A percentile compares a stretch with the other conserved stretches of the same genome.
phyloP scores from a whole-genome alignment of 495 filamentous ascomycete genomes.

The Cryomyces minteri region DNA sequence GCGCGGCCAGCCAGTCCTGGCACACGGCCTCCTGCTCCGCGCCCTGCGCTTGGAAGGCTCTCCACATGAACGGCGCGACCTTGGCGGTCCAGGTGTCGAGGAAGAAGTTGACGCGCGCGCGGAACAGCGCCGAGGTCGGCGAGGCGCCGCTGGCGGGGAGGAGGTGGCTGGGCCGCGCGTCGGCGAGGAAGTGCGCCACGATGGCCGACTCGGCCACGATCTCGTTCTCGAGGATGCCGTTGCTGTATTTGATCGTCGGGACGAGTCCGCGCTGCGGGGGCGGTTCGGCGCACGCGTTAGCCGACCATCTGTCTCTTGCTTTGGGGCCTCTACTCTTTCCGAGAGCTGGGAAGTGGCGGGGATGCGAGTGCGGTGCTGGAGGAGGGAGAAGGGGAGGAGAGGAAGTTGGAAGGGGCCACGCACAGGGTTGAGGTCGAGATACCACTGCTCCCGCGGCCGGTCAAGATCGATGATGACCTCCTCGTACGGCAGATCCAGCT shows the following conservation, averaged over 20 bases:
- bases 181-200: slow-evolving; percentile 57
- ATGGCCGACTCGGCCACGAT: slow-evolving; percentile 62
- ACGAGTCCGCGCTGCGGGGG: slow-evolving; percentile 48
- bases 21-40: slow-evolving; percentile 21
- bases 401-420: neutral
- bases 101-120: slow-evolving; percentile 61
- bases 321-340: too few relatives aligned
- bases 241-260: slow-evolving; percentile 44
- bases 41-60: slow-evolving; percentile 20
- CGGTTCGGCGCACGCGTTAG: neutral
- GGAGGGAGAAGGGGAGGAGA: neutral
- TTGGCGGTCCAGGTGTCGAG: slow-evolving; percentile 56
- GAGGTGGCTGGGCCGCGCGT: slow-evolving; percentile 33
- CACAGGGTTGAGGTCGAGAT: slow-evolving; percentile 68
- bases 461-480: slow-evolving; percentile 64
- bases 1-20: slow-evolving; percentile 28
- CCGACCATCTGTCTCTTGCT: neutral
- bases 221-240: slow-evolving; percentile 28
- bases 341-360: neutral
- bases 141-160: slow-evolving; percentile 27
- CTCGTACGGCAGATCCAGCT: slow-evolving; percentile 54
- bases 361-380: too few relatives aligned
- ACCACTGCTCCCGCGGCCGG: slow-evolving; percentile 61
- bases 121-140: slow-evolving; percentile 26
- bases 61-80: slow-evolving; percentile 28